Base-by-base conservation (phyloP, 2,329 filamentous ascomycete genomes). In the Knufia petricola region DNA sequence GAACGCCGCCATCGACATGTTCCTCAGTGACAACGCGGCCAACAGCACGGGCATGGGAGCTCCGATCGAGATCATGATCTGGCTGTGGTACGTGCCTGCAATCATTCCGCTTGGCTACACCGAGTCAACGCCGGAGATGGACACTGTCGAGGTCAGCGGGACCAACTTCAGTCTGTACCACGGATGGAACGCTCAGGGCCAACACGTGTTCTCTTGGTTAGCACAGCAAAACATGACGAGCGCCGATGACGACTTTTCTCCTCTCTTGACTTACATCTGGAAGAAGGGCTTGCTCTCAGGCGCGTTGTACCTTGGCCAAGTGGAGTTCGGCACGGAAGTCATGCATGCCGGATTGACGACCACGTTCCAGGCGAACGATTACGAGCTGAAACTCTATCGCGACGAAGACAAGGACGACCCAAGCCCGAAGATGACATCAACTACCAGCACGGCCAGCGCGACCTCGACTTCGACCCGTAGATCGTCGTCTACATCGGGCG, bases 21-120 rank as follows among this genome's bases (percentile, higher is more conserved):
- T 53, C 30, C 28, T 53, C 6, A 46, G 39, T 23, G 51, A 53
- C 45, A 47, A 53, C 32, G 34, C 37, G 2, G 45, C 46, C 19
- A 53, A 53, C 32, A 41, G 45, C 17, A 53, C 51, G 7, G 43
- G 38, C 6, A 9, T 51, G 1, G 49, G 46, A 2, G 30, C 49
- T 6, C 51, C 51, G 3, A 49, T 53, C 17, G 51, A 53, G 23
- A 51, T 53, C 36, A 53, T 53, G 51, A 53, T 53, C 41, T 53
- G 51, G 51, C 34, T 42, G 21, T 53, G 51, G 51, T 51, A 43
- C 23, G 44, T 47, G 7, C 46, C 49, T 3, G 44, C 49, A 26
- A 48, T 53, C 19, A 17, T 49, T 4, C 51, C 51, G 8, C 32
- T 53, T 24, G 51, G 51, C 12, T 40, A 49, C 36, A 24, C 40